Base-by-base conservation (phyloP, 2,329 filamentous ascomycete genomes). In the Gnomoniopsis sp. region DNA sequence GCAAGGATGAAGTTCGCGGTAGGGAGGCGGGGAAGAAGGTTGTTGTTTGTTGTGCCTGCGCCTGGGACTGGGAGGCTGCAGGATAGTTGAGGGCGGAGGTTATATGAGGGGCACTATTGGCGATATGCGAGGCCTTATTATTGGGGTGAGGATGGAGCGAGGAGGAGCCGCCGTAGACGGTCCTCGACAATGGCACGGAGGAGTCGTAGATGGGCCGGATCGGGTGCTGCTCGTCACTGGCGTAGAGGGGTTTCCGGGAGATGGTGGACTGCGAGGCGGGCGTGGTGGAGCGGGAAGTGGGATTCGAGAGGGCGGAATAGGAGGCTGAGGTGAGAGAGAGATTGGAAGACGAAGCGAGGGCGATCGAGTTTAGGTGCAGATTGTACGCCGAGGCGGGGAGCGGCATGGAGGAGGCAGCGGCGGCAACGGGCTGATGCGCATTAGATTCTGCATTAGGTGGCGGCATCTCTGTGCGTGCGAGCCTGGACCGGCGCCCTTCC, bases 1-100 rank as follows among this genome's bases (percentile, higher is more conserved):
- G 68, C 55, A 79, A 70, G 48, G 77, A 79, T 34, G 77, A 78
- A 26, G 71, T 74, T 62, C 76, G 74, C 50, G 76, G 75, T 46
- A 73, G 72, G 19, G 69, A 67, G 44, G 71, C 57, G 48, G 67
- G 67, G 46, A 65, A 67, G 59, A 70, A 66, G 46, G 17, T 22
- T n/a, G n/a, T n/a, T n/a, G n/a, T n/a, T n/a, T n/a, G n/a, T n/a
- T n/a, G n/a, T n/a, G n/a, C n/a, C n/a, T n/a, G n/a, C n/a, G n/a
- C n/a, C n/a, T n/a, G n/a, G 63, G 69, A 63, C 46, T 64, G 64
- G 57, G 63, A 67, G 60, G 59, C 65, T 53, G 46, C 44, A 21
- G 53, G 21, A 12, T 59, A 55, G 61, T 65, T 60, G 60, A 66
- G 51, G 60, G 57, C 54, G 44, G 57, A 59, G 50, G 57, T 56